phyloP scores from a whole-genome alignment of 2,329 filamentous ascomycete genomes.

The Fonsecaea multimorphosa region DNA sequence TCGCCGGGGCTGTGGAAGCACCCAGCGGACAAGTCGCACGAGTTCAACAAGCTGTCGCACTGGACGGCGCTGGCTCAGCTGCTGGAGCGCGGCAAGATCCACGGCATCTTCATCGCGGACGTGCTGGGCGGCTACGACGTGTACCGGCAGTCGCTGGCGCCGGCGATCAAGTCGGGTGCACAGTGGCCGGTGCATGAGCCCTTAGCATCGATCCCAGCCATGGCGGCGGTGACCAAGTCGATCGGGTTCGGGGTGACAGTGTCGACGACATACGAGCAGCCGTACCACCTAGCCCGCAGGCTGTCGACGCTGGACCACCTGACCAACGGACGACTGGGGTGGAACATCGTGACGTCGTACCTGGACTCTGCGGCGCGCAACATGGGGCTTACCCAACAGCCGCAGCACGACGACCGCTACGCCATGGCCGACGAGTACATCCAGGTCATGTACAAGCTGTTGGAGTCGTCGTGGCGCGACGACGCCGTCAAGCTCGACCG shows the following conservation, averaged over 20 bases:
- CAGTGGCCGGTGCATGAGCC: constrained; percentile 77
- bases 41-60: constrained; percentile 66
- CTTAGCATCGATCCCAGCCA: constrained; percentile 66
- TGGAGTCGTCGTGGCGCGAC: constrained; percentile 68
- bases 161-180: constrained; percentile 66
- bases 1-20: constrained; percentile 68
- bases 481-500: constrained; percentile 68
- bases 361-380: constrained; percentile 71
- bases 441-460: constrained; percentile 26
- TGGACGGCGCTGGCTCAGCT: constrained; percentile 67
- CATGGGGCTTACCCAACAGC: constrained; percentile 63
- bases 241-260: constrained; percentile 73
- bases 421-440: constrained; percentile 66
- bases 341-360: constrained; percentile 72
- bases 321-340: constrained; percentile 64
- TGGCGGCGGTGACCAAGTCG: constrained; percentile 70
- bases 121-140: constrained; percentile 73
- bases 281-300: constrained; percentile 69
- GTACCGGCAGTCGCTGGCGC: constrained; percentile 66
- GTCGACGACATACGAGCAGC: constrained; percentile 71
- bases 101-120: constrained; percentile 71
- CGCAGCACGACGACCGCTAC: constrained; percentile 69
- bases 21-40: constrained; percentile 66
- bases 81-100: constrained; percentile 67
- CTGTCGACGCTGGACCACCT: constrained; percentile 71